A percentile compares a stretch with the other conserved stretches of the same genome.
Conservation (phyloP, 2,329 filamentous ascomycete species). For the Ophiostoma pallidulum region DNA sequence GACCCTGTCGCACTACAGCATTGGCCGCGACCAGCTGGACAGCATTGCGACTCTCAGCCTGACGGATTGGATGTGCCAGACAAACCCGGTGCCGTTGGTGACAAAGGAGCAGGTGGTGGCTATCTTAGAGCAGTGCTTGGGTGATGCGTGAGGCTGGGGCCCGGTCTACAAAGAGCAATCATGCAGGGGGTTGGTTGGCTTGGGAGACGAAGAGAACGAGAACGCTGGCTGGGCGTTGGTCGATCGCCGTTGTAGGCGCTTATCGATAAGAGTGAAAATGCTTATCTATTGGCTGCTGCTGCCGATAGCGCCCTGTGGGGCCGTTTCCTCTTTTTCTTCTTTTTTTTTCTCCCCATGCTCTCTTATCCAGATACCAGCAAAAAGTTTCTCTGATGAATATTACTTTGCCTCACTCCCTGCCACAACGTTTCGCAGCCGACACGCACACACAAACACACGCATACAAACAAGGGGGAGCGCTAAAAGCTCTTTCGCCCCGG, state of each 20-base stretch:
- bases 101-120: constrained; percentile 37
- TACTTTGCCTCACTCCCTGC: no score
- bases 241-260: no score
- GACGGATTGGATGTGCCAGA: constrained; percentile 34
- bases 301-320: no score
- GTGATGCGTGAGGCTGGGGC: neutral
- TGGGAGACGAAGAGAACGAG: neutral
- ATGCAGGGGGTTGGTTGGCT: no score
- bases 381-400: no score
- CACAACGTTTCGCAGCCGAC: no score
- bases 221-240: no score
- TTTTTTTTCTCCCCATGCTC: no score
- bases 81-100: constrained; percentile 36
- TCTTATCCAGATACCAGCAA: no score
- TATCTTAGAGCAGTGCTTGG: constrained; percentile 32
- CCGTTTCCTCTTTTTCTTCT: no score
- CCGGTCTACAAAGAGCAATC: neutral
- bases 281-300: no score
- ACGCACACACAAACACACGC: neutral
- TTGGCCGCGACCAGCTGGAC: constrained; percentile 37
- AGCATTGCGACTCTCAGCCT: constrained; percentile 35
- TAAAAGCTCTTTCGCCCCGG: neutral
- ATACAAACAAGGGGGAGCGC: neutral
- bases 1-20: constrained; percentile 35
- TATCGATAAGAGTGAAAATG: no score